Conservation (phyloP, 257 asterid genomes). For the Nyctanthes arbortristis region DNA sequence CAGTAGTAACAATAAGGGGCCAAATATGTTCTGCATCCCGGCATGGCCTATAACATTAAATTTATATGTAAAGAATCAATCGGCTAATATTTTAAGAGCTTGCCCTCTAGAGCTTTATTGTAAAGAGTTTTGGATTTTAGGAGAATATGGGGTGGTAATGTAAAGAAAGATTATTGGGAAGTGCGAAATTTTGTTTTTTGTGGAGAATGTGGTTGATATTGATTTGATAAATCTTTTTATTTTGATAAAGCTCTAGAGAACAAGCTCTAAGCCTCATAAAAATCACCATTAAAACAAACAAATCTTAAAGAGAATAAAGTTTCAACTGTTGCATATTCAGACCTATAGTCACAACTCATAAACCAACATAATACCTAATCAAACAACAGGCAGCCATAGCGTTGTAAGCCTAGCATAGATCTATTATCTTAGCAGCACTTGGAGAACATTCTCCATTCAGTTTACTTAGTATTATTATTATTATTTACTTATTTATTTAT, state of each 20-base stretch:
- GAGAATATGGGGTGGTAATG: no score
- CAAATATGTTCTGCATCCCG: not conserved
- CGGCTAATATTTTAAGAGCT: not conserved
- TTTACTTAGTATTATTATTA: no score
- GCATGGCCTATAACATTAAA: not conserved
- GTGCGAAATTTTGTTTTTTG: no score
- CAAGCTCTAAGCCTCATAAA: not conserved
- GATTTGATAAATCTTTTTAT: no score
- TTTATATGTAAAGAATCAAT: not conserved
- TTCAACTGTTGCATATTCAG: not conserved
- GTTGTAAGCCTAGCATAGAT: not conserved
- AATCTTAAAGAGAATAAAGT: not conserved
- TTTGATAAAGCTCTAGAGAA: no score
- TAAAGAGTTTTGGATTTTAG: no score
- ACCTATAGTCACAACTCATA: no score
- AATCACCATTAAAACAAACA: not conserved
- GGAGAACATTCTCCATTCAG: not conserved
- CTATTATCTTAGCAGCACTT: not conserved
- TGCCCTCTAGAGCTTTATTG: no score
- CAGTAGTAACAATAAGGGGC: not conserved
- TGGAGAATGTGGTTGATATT: no score
- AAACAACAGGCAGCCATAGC: not conserved
- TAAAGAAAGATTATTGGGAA: no score
- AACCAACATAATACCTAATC: not conserved
- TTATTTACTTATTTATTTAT: no score